Evolutionary conservation across 2,329 filamentous ascomycete genomes (phyloP), one percentile per base, ranked within the genome.

Genomic region (Cytospora leucostoma): DNA sequence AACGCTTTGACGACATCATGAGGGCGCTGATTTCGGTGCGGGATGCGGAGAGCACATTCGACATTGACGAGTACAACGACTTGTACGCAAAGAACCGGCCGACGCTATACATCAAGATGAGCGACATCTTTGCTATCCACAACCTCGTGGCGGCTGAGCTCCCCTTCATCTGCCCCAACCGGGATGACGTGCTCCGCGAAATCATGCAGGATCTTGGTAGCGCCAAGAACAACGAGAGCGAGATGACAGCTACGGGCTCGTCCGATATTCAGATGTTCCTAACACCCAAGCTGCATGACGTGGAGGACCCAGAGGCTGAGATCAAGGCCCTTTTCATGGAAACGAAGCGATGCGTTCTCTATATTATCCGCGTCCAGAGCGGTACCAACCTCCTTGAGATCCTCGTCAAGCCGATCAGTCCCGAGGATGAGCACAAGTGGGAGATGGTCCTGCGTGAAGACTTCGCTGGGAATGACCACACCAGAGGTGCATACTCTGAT

Each of bases 61-160:
- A 98, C 75, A 97, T 99, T 74, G 95, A 99, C 73, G 95, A 98
- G 74, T 99, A 95, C 84, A 98, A 97, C 74, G 95, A 99, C 72
- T 84, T 99, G 7, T 98, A 98, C 73, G 91, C 94, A 62, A 93
- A 96, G 75, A 95, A 93, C 67, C 97, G 97, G 76, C 95, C 95
- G 7, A 98, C 94, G 0, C 82, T 99, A n/a, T 99, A 98, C 79
- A 97, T 99, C 80, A 99, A 99, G 79, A 94, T 99, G 86, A 86
- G 91, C 17, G 95, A 99, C 74, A 93, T 99, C 63, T 98, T 99
- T 74, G 91, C 94, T 56, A 94, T 99, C 64, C 96, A 99, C 77
- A 92, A 89, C 67, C 83, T 98, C 27, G 85, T 98, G 61, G 88
- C 92, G 3, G 83, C 88, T 32, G 92, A 98, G 70, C 85, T 97